phyloP scores from a whole-genome alignment of 441 rosid species.

The Gossypium aridum region DNA sequence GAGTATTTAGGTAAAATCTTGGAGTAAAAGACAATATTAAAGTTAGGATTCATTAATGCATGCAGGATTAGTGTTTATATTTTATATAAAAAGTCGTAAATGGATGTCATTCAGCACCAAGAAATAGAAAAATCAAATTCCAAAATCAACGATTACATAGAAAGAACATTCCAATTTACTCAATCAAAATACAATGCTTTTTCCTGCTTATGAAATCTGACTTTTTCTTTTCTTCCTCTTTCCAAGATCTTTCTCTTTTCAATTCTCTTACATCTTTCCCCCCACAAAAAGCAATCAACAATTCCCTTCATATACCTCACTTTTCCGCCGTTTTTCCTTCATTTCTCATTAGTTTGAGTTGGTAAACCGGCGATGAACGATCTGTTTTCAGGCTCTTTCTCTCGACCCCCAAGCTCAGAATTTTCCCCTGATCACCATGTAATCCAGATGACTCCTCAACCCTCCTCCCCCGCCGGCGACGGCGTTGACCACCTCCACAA shows the following conservation, averaged over 20 bases:
- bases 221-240: neutral
- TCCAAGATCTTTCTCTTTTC: constrained; percentile 20
- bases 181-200: neutral
- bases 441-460: constrained; percentile 44
- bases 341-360: neutral
- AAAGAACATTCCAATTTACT: constrained; percentile 7
- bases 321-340: neutral
- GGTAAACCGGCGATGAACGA: constrained; percentile 43
- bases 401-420: constrained; percentile 48
- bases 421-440: constrained; percentile 31
- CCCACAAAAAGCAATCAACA: neutral
- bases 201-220: neutral
- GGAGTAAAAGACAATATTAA: too few relatives aligned
- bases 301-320: neutral
- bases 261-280: neutral
- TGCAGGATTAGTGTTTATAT: too few relatives aligned
- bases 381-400: constrained; percentile 69
- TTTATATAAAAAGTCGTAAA: too few relatives aligned
- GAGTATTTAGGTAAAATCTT: too few relatives aligned
- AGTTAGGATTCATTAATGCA: too few relatives aligned
- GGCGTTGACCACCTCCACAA: constrained; percentile 57
- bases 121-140: neutral
- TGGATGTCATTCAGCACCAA: neutral
- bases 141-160: neutral
- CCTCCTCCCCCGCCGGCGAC: constrained; percentile 23